A percentile compares a stretch with the other conserved stretches of the same genome.
phyloP scores from a whole-genome alignment of 768 basidiomycete species.

The Rhizopogon vesiculosus region DNA sequence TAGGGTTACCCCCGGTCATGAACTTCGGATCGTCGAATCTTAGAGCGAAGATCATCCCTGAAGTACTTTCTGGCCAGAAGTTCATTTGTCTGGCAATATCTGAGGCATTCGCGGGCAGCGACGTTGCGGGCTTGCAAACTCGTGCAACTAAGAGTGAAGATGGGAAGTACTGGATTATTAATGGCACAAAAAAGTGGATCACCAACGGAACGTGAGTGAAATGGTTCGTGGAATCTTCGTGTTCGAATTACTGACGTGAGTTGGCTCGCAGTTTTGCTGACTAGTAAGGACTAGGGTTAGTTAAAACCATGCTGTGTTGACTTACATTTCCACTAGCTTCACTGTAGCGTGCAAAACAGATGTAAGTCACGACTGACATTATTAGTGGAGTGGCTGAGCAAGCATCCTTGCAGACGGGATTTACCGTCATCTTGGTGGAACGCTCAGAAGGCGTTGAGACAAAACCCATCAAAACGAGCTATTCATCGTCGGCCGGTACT shows the following conservation, averaged over 20 bases:
- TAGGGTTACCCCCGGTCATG: conserved; percentile 79
- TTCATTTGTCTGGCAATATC: conserved; percentile 86
- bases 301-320: conserved; percentile 25
- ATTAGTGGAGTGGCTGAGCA: conserved; percentile 6
- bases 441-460: conserved; percentile 81
- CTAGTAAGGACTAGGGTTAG: conserved; percentile 14
- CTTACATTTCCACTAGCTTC: conserved; percentile 42
- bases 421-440: conserved; percentile 85
- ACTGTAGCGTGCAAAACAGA: conserved; percentile 72
- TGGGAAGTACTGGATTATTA: conserved; percentile 81
- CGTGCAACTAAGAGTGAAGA: conserved; percentile 76
- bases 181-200: conserved; percentile 84
- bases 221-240: neutral
- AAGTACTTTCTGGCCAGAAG: conserved; percentile 72
- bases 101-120: conserved; percentile 84
- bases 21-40: conserved; percentile 73
- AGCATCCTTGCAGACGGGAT: conserved; percentile 43
- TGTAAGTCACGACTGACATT: conserved; percentile 10
- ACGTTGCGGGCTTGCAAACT: conserved; percentile 77
- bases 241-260: neutral
- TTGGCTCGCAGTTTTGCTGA: conserved; percentile 27
- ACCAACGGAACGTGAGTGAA: conserved; percentile 60
- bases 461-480: conserved; percentile 78
- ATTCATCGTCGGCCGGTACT: conserved; percentile 80
- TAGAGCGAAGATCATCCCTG: conserved; percentile 52